Evolutionary conservation across 345 rosid species (phyloP), one percentile per base, ranked within the genome.

Genomic region (Eucalyptus camaldulensis): DNA sequence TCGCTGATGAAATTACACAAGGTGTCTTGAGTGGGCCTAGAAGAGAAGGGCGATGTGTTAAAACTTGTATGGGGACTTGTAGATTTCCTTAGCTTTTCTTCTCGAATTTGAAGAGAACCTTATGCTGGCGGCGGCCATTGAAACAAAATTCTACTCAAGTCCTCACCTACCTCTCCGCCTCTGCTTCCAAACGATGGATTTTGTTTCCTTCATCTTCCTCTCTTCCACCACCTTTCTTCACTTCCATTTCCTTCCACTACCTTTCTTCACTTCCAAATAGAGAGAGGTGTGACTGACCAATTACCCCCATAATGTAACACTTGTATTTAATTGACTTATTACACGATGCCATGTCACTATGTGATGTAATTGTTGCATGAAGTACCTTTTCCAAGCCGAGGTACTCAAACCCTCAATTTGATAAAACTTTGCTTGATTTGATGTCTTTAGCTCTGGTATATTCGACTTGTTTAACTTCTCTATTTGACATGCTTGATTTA

Each of bases 371-470:
- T 0, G 1, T 37, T 24, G 1, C 8, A 9, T 5, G 14, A 37
- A 72, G 2, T 17, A 10, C 45, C 0, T 37, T 37, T 37, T 72
- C 8, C 27, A 19, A 37, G 27, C 1, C 12, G 0, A 72, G 45
- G 8, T 6, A 24, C 3, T 0, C 27, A 19, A 40, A 37, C 45
- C 81, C 0, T 37, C 0, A 0, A 10, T 37, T 37, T 1, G 8
- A 72, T 69, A 1, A 11, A 17, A 69, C 25, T 3, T 17, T 69
- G 25, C 44, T 0, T 16, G 25, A 72, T 72, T 9, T 19, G 44
- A 72, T 33, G 27, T 37, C 81, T 37, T 0, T 0, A 37, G 3
- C 22, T 37, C 1, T 10, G 0, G 44, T 12, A 72, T 0, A 19
- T 72, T 37, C 0, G 5, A 72, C 0, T 3, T 19, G 25, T 10